phyloP scores from a whole-genome alignment of 352 stramenopile species.

The Globisporangium uncinulatum region DNA sequence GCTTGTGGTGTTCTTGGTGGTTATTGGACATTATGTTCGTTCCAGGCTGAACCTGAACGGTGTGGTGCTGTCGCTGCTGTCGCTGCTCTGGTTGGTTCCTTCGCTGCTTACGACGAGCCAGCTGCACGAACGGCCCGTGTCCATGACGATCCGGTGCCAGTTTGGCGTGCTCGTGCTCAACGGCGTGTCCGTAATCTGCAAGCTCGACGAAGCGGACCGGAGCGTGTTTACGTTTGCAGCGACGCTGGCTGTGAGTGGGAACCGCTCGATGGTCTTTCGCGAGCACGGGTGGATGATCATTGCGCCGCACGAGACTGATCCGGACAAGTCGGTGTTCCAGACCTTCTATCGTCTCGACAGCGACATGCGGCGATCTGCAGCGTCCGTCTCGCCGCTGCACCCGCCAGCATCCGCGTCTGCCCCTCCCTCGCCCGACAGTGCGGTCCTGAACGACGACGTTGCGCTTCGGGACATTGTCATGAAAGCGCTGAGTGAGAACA shows the following conservation, averaged over 20 bases:
- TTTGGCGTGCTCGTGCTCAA: slow-evolving; percentile 3
- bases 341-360: slow-evolving; percentile 9
- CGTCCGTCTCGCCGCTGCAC: too few species aligned
- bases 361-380: neutral
- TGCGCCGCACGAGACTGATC: neutral
- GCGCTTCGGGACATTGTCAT: slow-evolving; percentile 4
- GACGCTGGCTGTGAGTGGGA: slow-evolving; percentile 2
- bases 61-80: too few species aligned
- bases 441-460: neutral
- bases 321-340: slow-evolving; percentile 1
- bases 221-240: slow-evolving; percentile 11
- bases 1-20: too few species aligned
- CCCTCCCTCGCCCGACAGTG: neutral
- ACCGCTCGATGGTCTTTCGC: slow-evolving; percentile 5
- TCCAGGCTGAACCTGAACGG: too few species aligned
- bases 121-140: neutral
- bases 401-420: neutral
- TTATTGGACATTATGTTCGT: too few species aligned
- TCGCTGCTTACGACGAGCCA: neutral
- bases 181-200: slow-evolving; percentile 6
- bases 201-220: slow-evolving; percentile 7
- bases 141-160: slow-evolving; percentile 1
- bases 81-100: neutral
- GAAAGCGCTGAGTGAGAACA: slow-evolving; percentile 10
- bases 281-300: slow-evolving; percentile 13